Evolutionary conservation across 306 rosid species (phyloP).

Genomic region (Elaeagnus macrophylla): DNA sequence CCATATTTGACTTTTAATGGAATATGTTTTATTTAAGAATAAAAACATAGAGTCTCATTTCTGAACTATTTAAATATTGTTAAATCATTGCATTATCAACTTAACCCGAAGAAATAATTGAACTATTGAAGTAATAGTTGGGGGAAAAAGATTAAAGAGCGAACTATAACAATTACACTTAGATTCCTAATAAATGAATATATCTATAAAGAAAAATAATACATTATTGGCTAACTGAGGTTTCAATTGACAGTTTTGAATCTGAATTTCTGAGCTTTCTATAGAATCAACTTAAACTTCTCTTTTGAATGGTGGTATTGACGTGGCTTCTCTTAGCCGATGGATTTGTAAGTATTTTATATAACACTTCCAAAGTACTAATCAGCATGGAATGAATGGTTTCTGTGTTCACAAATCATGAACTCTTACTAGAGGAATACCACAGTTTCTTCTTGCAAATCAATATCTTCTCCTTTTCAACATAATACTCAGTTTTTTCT

Average conservation of each 20-base stretch:
- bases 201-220: conserved; percentile 43
- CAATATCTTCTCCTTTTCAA: conserved; percentile 74
- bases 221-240: conserved; percentile 50
- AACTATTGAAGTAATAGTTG: no score
- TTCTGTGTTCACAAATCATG: conserved; percentile 37
- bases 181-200: conserved; percentile 46
- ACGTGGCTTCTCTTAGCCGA: conserved; percentile 32
- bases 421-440: conserved; percentile 50
- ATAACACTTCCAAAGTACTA: conserved; percentile 20
- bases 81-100: neutral
- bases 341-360: conserved; percentile 21
- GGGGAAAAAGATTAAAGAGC: conserved; percentile 6
- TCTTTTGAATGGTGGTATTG: conserved; percentile 32
- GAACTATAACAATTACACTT: conserved; percentile 28
- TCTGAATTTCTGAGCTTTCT: conserved; percentile 22
- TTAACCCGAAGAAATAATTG: neutral
- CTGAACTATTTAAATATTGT: no score
- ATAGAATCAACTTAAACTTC: conserved; percentile 37
- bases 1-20: no score
- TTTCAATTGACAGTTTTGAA: conserved; percentile 34
- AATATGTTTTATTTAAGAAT: no score
- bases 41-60: no score
- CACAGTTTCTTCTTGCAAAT: conserved; percentile 88
- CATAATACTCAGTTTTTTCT: conserved; percentile 57
- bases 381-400: conserved; percentile 15